phyloP scores from a whole-genome alignment of 139 green algal genomes.

The Chlamydomonas incerta region DNA sequence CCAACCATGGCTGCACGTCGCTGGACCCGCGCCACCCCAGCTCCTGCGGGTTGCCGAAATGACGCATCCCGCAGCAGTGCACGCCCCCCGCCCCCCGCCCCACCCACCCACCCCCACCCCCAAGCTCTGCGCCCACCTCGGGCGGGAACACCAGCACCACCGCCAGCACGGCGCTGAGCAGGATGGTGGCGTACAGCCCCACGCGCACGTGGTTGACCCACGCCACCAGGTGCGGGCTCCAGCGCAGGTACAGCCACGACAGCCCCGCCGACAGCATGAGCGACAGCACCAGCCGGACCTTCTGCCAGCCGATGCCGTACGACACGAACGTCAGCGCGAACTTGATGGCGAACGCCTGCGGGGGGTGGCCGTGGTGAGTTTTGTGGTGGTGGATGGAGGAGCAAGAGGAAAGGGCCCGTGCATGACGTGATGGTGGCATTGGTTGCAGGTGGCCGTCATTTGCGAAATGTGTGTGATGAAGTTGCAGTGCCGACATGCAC shows the following conservation, averaged over 20 bases:
- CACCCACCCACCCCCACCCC: not conserved
- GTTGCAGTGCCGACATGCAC: no score
- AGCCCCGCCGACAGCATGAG: constrained; percentile 15
- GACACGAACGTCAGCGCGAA: constrained; percentile 38
- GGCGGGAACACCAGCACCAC: constrained; percentile 22
- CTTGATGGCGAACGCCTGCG: constrained; percentile 38
- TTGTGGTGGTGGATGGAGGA: not conserved
- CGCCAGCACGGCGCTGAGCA: constrained; percentile 11
- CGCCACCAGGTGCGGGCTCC: constrained; percentile 27
- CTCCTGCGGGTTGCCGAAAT: no score
- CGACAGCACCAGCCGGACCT: constrained; percentile 5
- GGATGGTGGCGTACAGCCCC: constrained; percentile 18
- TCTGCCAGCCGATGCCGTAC: constrained; percentile 38
- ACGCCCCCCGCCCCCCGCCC: not conserved
- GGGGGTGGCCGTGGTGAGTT: not conserved
- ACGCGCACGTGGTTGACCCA: constrained; percentile 42
- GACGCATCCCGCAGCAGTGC: no score
- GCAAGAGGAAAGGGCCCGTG: no score
- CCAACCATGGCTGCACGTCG: no score
- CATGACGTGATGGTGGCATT: no score
- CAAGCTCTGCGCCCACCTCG: not conserved
- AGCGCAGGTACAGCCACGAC: constrained; percentile 28
- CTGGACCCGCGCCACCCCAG: no score
- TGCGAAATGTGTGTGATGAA: no score
- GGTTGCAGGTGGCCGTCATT: no score